These are phyloP conservation scores for Lactifluus volemus DNA, from an alignment of 768 basidiomycete species.

Conservation along the genomic window DNA sequence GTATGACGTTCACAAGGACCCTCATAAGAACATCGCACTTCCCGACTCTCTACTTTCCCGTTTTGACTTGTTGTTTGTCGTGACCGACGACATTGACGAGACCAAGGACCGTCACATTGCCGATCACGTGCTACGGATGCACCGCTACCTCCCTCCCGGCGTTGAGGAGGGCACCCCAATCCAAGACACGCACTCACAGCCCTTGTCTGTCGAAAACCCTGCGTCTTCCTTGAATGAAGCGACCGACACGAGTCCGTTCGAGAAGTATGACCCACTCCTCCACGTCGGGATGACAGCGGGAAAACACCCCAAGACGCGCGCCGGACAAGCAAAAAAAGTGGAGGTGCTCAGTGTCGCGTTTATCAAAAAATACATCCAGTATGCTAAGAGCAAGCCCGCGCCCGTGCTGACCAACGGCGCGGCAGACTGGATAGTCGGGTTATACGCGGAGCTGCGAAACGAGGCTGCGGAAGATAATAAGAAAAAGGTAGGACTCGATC, in stretches of 20 bases:
- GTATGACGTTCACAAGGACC: slow-evolving; percentile 99
- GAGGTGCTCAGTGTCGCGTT: slow-evolving; percentile 91
- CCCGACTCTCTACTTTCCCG: slow-evolving; percentile 96
- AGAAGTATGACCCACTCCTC: slow-evolving; percentile 93
- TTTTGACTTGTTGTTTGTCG: slow-evolving; percentile 96
- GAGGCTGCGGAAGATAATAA: slow-evolving; percentile 84
- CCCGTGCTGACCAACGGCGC: slow-evolving; percentile 89
- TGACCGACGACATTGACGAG: slow-evolving; percentile 97
- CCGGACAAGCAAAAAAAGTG: slow-evolving; percentile 49
- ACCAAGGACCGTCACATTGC: slow-evolving; percentile 88
- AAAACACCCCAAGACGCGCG: slow-evolving; percentile 36
- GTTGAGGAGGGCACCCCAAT: slow-evolving; percentile 93
- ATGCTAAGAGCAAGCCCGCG: slow-evolving; percentile 81
- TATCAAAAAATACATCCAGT: slow-evolving; percentile 98
- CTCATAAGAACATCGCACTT: slow-evolving; percentile 96
- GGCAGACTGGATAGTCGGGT: slow-evolving; percentile 86
- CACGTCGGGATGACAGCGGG: slow-evolving; percentile 67
- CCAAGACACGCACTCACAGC: slow-evolving; percentile 80
- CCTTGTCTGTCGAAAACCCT: slow-evolving; percentile 81
- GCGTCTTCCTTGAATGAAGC: slow-evolving; percentile 42
- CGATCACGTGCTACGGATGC: slow-evolving; percentile 95
- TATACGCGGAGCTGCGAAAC: slow-evolving; percentile 87
- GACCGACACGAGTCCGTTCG: slow-evolving; percentile 73
- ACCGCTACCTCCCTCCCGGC: slow-evolving; percentile 92
- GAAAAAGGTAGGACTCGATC: slow-evolving; percentile 52